Evolutionary conservation across 176 grass and related monocot species (phyloP), one percentile per base, ranked within the genome.

Genomic region (Bonia amplexicaulis): DNA sequence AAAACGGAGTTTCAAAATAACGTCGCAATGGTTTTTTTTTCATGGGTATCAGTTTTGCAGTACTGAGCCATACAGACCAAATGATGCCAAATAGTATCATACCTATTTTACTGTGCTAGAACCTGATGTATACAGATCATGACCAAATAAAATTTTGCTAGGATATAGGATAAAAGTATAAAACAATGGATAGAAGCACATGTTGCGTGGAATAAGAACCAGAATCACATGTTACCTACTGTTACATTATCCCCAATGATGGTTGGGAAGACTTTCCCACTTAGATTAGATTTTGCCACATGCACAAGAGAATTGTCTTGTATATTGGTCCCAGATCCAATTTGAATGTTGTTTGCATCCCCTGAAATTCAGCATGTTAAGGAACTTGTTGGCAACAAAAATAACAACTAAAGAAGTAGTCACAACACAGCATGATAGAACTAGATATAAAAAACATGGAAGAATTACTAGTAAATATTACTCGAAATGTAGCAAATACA

Each of bases 281-380:
- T 92, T 23, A 98, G 83, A 88, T 98, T 98, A 83, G 96, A 95
- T 83, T 98, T 98, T 58, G 96, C 96, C 75, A 98, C 96, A 27
- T 98, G 96, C 64, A 98, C 87, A 70, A 98, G 80, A 77, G 93
- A 95, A 82, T 98, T 95, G 79, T 98, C 96, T 90, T 98, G 96
- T 87, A 98, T 98, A 67, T 98, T 98, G 47, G 96, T 98, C 74
- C 93, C 93, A 70, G 93, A 95, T 52, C 96, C 96, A 59, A 98
- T 88, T 54, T 82, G 83, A 70, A 98, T 73, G 14, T 63, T 98
- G 80, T 95, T 98, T 6, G 85, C 89, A 40, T 98, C 96, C 65
- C 95, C 96, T 98, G 87, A 79, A 90, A 73, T 87, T 37, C 59
- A 72, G 29, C 57, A 67, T 77, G 72, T 73, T 73, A 55, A 39